Conservation (phyloP, 768 basidiomycete genomes). For the Paxillus rubicundulus region DNA sequence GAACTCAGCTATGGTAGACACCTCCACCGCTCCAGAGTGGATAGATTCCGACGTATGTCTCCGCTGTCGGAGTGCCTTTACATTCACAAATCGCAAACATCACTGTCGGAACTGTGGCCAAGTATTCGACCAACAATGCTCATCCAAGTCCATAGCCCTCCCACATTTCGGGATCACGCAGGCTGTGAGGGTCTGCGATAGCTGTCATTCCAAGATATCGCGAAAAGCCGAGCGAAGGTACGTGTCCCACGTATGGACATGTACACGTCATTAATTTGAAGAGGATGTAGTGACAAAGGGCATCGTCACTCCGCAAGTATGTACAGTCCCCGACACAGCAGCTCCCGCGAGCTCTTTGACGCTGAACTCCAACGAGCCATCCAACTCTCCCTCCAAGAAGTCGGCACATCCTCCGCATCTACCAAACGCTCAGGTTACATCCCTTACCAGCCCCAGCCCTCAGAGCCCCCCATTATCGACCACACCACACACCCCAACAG, state of each 20-base stretch:
- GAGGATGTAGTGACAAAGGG: slow-evolving; percentile 37
- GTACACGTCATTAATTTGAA: slow-evolving; percentile 2
- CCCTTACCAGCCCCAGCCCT: slow-evolving; percentile 60
- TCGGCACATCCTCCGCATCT: slow-evolving; percentile 43
- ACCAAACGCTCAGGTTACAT: slow-evolving; percentile 65
- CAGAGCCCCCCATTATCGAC: slow-evolving; percentile 67
- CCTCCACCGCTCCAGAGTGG: slow-evolving; percentile 93
- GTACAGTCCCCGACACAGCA: slow-evolving; percentile 51
- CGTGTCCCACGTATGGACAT: slow-evolving; percentile 14
- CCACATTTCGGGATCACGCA: slow-evolving; percentile 94
- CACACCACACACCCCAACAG: slow-evolving; percentile 45
- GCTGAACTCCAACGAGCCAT: slow-evolving; percentile 93
- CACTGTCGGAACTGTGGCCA: slow-evolving; percentile 98
- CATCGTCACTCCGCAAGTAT: slow-evolving; percentile 57
- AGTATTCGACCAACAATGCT: slow-evolving; percentile 94
- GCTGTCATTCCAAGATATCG: slow-evolving; percentile 75
- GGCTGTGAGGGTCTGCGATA: slow-evolving; percentile 91
- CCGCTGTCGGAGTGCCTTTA: slow-evolving; percentile 86
- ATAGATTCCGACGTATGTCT: slow-evolving; percentile 94
- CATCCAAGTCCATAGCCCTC: slow-evolving; percentile 75
- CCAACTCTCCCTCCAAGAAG: slow-evolving; percentile 83
- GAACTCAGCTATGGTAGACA: slow-evolving; percentile 85
- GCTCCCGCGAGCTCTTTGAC: slow-evolving; percentile 66
- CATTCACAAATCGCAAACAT: slow-evolving; percentile 95
- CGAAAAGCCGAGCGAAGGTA: slow-evolving; percentile 63